Evolutionary conservation across 1,139 yeast genomes (phyloP).

Genomic region (Zygoascus hellenicus): DNA sequence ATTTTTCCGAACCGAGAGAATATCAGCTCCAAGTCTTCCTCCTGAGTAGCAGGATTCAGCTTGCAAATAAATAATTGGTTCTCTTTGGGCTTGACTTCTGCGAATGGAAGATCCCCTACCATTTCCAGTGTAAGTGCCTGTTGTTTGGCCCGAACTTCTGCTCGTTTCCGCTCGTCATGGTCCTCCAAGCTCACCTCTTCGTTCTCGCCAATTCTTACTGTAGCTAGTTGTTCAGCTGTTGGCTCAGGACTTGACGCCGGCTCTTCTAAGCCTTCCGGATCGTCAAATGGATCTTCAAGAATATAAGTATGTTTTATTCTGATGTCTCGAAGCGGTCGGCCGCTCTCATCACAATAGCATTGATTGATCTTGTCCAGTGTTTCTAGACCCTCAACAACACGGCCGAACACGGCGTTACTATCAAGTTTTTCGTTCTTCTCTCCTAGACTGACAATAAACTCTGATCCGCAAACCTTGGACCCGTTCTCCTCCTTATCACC

Average conservation of each 20-base stretch:
- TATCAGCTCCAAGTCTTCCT: slow-evolving; percentile 48
- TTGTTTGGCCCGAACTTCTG: slow-evolving; percentile 40
- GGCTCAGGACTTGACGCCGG: slow-evolving; percentile 36
- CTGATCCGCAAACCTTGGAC: slow-evolving; percentile 28
- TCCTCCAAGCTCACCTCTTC: slow-evolving; percentile 16
- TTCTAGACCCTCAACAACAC: slow-evolving; percentile 47
- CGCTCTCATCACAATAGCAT: slow-evolving; percentile 36
- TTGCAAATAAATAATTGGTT: slow-evolving; percentile 57
- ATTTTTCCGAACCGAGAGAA: slow-evolving; percentile 58
- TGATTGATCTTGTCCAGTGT: slow-evolving; percentile 43
- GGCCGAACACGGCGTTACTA: slow-evolving; percentile 41
- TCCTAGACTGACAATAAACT: slow-evolving; percentile 31
- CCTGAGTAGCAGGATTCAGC: slow-evolving; percentile 53
- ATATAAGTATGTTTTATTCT: slow-evolving; percentile 48
- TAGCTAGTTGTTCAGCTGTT: slow-evolving; percentile 32
- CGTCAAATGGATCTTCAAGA: slow-evolving; percentile 52
- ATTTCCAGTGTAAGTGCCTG: slow-evolving; percentile 59
- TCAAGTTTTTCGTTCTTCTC: slow-evolving; percentile 23
- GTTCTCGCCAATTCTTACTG: slow-evolving; percentile 36
- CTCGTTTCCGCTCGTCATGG: slow-evolving; percentile 21
- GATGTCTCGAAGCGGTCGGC: slow-evolving; percentile 45
- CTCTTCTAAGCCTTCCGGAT: slow-evolving; percentile 31
- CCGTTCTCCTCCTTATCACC: slow-evolving; percentile 7
- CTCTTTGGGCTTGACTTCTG: slow-evolving; percentile 56
- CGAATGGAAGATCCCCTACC: slow-evolving; percentile 59